Evolutionary conservation across 2,329 filamentous ascomycete species (phyloP), one percentile per base, ranked within the genome.

Genomic region (Xylaria sp.): DNA sequence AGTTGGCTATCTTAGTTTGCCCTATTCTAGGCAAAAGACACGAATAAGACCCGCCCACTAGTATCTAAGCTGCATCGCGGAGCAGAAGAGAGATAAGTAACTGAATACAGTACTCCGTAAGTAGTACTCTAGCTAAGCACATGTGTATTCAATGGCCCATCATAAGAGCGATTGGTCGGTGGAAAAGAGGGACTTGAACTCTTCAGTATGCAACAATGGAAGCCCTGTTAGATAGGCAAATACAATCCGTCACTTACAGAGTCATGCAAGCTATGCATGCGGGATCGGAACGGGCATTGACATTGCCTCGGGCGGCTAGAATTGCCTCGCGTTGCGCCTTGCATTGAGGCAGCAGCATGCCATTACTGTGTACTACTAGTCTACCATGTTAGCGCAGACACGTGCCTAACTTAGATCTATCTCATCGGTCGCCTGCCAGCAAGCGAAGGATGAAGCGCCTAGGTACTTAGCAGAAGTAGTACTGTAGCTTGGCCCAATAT

Each of bases 361-460:
- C 43, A 38, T 46, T 31, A 51, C 25, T 37, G 15, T 37, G 15
- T n/a, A n/a, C n/a, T n/a, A n/a, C n/a, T n/a, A n/a, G n/a, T n/a
- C n/a, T n/a, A n/a, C n/a, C n/a, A 47, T 51, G 25, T 35, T 63
- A 57, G 46, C 57, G 49, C 12, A 2, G 17, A 53, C 61, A 61
- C 52, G 53, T 61, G 53, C 61, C 25, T 19, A 2, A 42, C 49
- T 9, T 51, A 14, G 46, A 51, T 17, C 19, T 38, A 19, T 5
- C 31, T 4, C 28, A 31, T 31, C 19, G 14, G 35, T 17, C 33
- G 49, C 33, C 49, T 14, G 35, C 14, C 9, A 31, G 28, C 28
- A 31, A 31, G 28, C 28, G 46, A 49, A 14, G 17, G 11, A n/a
- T n/a, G n/a, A n/a, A n/a, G n/a, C n/a, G n/a, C n/a, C n/a, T n/a